Base-by-base conservation (phyloP, 2,329 filamentous ascomycete species). In the Hymenoscyphus infarciens region DNA sequence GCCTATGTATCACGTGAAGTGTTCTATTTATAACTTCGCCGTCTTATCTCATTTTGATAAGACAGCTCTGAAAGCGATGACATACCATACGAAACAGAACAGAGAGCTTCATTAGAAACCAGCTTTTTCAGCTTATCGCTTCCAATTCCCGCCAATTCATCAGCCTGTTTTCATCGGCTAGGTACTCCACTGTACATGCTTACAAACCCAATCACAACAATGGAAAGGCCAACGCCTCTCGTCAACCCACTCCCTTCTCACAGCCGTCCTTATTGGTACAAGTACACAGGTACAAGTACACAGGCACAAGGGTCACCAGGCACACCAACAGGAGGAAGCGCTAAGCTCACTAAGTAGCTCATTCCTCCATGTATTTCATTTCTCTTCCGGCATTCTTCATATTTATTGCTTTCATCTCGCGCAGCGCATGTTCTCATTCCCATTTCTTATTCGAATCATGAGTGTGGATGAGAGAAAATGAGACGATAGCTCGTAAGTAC, bases 261-360 rank as follows among this genome's bases (percentile, higher is more conserved):
- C 25, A 55, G 15, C 52, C 13, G 25, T 22, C 25, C 52, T 55
- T 11, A 33, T 55, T 55, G n/a, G n/a, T n/a, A n/a, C n/a, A n/a
- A 22, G 52, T 27, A 33, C 13, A 6, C 6, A 29, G 31, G 27
- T 4, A 29, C 52, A 55, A 22, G 52, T 27, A 33, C 13, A 6
- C 6, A 29, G 31, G 27, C 13, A 29, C 52, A 55, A 55, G 52
- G 31, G 29, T 55, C 52, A 55, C 52, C 52, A 31, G 52, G 31
- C 52, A 55, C 52, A 55, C 52, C 52, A 55, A 55, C 52, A 16
- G 29, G 39, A 49, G 42, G 42, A 25, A 22, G 42, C 42, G 42
- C 42, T 10, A 49, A 49, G 7, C 19, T 49, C 15, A 7, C 39
- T 5, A 16, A n/a, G 39, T n/a, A n/a, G n/a, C 16, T n/a, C n/a